These are phyloP conservation scores for Hypericum androsaemum DNA, from an alignment of 345 rosid genomes.

Conservation along the genomic window DNA sequence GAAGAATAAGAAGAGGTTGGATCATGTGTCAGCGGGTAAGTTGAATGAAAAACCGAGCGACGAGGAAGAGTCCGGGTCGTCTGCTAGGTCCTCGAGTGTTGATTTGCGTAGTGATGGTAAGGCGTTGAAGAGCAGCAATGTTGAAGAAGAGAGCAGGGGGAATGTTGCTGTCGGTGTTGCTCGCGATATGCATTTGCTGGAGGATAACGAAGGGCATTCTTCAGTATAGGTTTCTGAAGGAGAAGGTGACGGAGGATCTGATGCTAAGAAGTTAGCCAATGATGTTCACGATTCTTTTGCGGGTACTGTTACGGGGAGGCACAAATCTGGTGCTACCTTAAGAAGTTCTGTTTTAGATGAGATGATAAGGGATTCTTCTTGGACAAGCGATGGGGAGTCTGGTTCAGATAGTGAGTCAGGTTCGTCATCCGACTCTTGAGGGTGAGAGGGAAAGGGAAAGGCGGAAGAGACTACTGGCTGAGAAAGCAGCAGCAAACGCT, in stretches of 20 bases:
- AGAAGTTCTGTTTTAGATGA: constrained; percentile 32
- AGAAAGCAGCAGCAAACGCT: constrained; percentile 72
- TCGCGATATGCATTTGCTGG: constrained; percentile 20
- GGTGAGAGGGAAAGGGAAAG: constrained; percentile 71
- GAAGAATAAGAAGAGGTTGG: constrained; percentile 23
- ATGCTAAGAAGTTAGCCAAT: constrained; percentile 22
- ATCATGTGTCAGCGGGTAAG: constrained; percentile 17
- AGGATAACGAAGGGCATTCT: constrained; percentile 16
- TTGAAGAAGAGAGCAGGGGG: constrained; percentile 28
- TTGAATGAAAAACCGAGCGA: constrained; percentile 41
- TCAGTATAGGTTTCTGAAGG: constrained; percentile 15
- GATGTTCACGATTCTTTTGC: constrained; percentile 27
- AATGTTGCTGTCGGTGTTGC: constrained; percentile 17
- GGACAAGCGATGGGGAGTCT: constrained; percentile 33
- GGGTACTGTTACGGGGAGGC: constrained; percentile 29
- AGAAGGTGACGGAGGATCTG: constrained; percentile 23
- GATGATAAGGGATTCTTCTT: constrained; percentile 28
- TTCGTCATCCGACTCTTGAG: constrained; percentile 71
- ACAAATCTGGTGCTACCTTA: constrained; percentile 17
- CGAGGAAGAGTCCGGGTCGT: constrained; percentile 43
- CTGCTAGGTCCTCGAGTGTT: constrained; percentile 36
- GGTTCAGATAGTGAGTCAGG: constrained; percentile 52
- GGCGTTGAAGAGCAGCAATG: constrained; percentile 18
- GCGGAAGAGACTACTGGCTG: constrained; percentile 64
- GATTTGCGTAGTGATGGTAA: constrained; percentile 33